phyloP scores from a whole-genome alignment of 345 rosid genomes.

The Arabis alpina region DNA sequence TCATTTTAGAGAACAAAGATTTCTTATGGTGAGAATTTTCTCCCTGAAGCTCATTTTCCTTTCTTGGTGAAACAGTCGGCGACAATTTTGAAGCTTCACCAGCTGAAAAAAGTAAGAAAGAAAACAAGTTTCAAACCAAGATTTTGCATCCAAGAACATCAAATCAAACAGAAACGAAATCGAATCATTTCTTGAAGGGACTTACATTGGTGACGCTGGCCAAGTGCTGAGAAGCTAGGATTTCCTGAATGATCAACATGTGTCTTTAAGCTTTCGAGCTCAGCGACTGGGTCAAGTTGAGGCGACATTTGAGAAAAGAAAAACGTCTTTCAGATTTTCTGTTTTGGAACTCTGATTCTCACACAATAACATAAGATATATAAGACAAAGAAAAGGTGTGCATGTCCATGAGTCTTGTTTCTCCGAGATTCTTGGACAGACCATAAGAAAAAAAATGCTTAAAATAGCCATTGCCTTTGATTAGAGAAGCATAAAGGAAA shows the following conservation, averaged over 20 bases:
- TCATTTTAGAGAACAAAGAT: constrained; percentile 72
- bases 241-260: constrained; percentile 43
- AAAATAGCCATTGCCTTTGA: constrained; percentile 24
- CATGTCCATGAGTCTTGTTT: constrained; percentile 35
- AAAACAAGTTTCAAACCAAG: neutral
- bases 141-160: constrained; percentile 8
- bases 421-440: constrained; percentile 47
- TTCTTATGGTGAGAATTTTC: constrained; percentile 55
- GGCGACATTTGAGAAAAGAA: constrained; percentile 28
- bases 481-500: constrained; percentile 2
- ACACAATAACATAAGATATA: constrained; percentile 33
- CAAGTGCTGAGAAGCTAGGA: constrained; percentile 46
- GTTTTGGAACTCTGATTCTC: constrained; percentile 1
- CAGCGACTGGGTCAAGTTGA: constrained; percentile 41
- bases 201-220: constrained; percentile 61
- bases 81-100: constrained; percentile 55
- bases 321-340: constrained; percentile 23
- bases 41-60: constrained; percentile 49
- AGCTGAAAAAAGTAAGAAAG: constrained; percentile 26
- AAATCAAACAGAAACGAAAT: neutral
- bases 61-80: constrained; percentile 39
- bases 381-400: neutral
- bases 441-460: constrained; percentile 31
- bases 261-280: constrained; percentile 41
- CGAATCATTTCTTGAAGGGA: constrained; percentile 1